Evolutionary conservation across 305 asterid species (phyloP), one percentile per base, ranked within the genome.

Genomic region (Solanum chacoense): DNA sequence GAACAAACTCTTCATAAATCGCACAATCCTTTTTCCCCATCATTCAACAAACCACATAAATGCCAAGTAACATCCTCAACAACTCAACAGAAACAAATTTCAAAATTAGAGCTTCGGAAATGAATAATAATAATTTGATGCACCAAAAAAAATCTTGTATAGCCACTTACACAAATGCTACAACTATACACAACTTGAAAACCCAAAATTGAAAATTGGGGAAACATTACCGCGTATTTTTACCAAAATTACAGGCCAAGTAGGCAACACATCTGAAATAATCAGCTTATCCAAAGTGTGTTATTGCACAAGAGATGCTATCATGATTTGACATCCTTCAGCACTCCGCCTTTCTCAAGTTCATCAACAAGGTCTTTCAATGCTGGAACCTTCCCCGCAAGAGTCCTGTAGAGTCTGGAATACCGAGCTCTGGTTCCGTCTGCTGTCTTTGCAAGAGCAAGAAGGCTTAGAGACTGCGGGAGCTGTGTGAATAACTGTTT

Each of bases 321-420:
- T 73, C 32, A 42, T 40, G 89, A 87, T 45, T 16, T 87, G 77
- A 94, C 94, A 92, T 96, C 99, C 94, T 94, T 97, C 16, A 96
- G 92, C 37, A 93, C 92, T 79, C 98, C 99, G 35, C 98, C 98
- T 91, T 94, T 98, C 93, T 96, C 99, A 71, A 96, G 99, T 86
- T 98, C 99, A 50, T 90, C 95, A 87, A 96, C 96, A n/a, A 96
- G 93, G 90, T 98, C 98, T 94, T 95, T 95, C 88, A 98, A 89
- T 31, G 98, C 99, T 26, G 99, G 99, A 90, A 98, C 98, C 93
- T 96, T 98, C 98, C 94, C 94, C 88, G 99, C 98, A 86, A 98
- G 93, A 85, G 98, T 98, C 90, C 98, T 92, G 92, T 95, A 98
- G 92, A 98, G 87, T 92, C 99, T 94, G 11, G 98, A 96, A 92